Conservation (phyloP, 2,329 filamentous ascomycete species). For the Cercospora brassicicola region DNA sequence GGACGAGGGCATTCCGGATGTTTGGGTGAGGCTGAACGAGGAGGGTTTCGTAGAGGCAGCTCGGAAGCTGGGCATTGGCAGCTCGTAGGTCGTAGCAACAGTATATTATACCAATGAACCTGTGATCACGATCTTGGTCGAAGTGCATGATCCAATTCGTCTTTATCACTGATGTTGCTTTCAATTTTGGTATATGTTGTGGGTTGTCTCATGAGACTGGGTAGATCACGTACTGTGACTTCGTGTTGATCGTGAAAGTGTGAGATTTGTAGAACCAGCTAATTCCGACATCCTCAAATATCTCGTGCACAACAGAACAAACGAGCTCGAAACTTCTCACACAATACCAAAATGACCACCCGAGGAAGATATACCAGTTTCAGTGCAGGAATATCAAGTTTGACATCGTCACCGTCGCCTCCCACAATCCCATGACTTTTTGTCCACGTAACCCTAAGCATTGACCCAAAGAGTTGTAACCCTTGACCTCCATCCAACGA, state of each 20-base stretch:
- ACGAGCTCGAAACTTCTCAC: no score
- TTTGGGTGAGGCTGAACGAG: constrained; percentile 57
- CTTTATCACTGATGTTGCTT: neutral
- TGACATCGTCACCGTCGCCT: neutral
- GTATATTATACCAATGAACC: neutral
- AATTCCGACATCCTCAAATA: neutral
- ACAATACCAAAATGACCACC: neutral
- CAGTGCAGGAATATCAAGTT: neutral
- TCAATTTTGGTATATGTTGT: neutral
- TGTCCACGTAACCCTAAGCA: neutral
- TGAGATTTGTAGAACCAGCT: neutral
- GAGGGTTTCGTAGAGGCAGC: constrained; percentile 53
- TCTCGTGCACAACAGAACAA: neutral
- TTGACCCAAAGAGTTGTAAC: neutral
- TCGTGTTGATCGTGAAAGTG: neutral
- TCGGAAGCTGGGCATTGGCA: constrained; percentile 37
- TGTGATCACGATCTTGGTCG: neutral
- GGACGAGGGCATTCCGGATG: constrained; percentile 63
- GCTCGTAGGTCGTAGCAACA: neutral
- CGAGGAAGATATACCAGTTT: neutral
- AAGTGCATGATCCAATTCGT: neutral
- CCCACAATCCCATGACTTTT: neutral
- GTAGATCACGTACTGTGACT: neutral
- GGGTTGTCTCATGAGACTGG: neutral
- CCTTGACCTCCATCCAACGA: neutral